Percentiles rank a stretch among this genome's conserved stretches.
Evolutionary conservation across 805 yeast genomes (phyloP).

Genomic region (Schwanniomyces yamadae): DNA sequence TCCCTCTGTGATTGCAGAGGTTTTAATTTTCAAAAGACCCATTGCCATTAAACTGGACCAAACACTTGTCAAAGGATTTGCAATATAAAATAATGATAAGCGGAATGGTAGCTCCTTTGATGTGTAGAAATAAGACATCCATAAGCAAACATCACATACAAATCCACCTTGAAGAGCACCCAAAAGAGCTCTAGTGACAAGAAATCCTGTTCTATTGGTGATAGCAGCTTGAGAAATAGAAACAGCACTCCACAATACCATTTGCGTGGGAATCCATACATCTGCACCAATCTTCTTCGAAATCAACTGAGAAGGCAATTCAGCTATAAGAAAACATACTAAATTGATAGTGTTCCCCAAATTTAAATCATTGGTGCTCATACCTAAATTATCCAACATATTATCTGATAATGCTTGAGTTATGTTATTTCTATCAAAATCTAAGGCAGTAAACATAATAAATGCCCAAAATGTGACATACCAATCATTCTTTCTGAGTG

Average conservation of each 20-base stretch:
- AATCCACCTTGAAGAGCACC: slow-evolving; percentile 70
- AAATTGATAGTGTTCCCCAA: slow-evolving; percentile 55
- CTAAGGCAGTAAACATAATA: slow-evolving; percentile 57
- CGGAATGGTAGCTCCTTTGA: slow-evolving; percentile 56
- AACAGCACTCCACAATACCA: slow-evolving; percentile 55
- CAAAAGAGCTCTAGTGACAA: slow-evolving; percentile 48
- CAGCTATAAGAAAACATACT: slow-evolving; percentile 54
- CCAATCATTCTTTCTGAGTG: slow-evolving; percentile 53
- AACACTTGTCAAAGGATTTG: slow-evolving; percentile 49
- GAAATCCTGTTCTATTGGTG: slow-evolving; percentile 40
- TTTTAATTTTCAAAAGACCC: slow-evolving; percentile 17
- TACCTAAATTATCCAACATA: slow-evolving; percentile 47
- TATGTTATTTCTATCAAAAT: slow-evolving; percentile 58
- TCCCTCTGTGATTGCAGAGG: slow-evolving; percentile 14
- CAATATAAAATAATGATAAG: slow-evolving; percentile 57
- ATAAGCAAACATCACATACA: slow-evolving; percentile 61
- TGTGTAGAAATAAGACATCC: slow-evolving; percentile 68
- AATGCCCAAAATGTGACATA: slow-evolving; percentile 58
- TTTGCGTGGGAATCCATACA: slow-evolving; percentile 59
- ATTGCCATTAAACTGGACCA: slow-evolving; percentile 19
- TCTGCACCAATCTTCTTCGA: slow-evolving; percentile 67
- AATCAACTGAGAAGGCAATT: slow-evolving; percentile 64
- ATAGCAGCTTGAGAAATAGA: slow-evolving; percentile 52
- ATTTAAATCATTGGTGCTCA: slow-evolving; percentile 61
- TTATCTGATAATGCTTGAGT: slow-evolving; percentile 59